phyloP scores from a whole-genome alignment of 1,284 basidiomycete genomes.

The Kwoniella shivajii region DNA sequence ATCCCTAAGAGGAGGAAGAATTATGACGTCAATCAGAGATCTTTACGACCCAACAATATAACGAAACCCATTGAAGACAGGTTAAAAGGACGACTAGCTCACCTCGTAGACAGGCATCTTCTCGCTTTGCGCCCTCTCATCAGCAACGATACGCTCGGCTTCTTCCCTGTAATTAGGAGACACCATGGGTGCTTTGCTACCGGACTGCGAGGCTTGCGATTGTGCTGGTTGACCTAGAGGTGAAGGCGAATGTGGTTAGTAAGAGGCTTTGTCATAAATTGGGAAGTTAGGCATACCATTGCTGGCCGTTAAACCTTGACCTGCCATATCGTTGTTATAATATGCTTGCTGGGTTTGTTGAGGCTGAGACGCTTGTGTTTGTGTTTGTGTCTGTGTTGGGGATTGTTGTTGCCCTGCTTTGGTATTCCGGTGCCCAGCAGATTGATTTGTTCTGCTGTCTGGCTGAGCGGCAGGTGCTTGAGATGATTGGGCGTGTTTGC shows the following conservation, averaged over 20 bases:
- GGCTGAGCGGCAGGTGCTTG: constrained; percentile 37
- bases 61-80: neutral
- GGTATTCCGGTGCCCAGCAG: constrained; percentile 31
- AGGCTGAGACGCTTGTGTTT: constrained; percentile 39
- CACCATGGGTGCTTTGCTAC: constrained; percentile 34
- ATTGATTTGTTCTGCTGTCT: constrained; percentile 44
- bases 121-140: constrained; percentile 71
- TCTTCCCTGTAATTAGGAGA: constrained; percentile 60
- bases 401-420: constrained; percentile 19
- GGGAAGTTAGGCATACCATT: constrained; percentile 20
- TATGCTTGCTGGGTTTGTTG: constrained; percentile 46
- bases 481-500: constrained; percentile 68
- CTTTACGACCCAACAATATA: too few relatives aligned
- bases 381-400: too few relatives aligned
- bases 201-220: constrained; percentile 13
- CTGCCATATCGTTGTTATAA: constrained; percentile 43
- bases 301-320: constrained; percentile 26
- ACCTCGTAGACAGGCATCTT: constrained; percentile 77
- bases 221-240: constrained; percentile 7
- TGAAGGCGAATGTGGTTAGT: neutral
- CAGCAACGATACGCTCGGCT: constrained; percentile 73
- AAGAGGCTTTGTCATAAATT: neutral
- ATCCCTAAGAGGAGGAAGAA: constrained; percentile 59
- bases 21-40: constrained; percentile 6
- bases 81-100: constrained; percentile 1